phyloP scores from a whole-genome alignment of 164 flowering plant genomes.

The Berberis vulgaris region DNA sequence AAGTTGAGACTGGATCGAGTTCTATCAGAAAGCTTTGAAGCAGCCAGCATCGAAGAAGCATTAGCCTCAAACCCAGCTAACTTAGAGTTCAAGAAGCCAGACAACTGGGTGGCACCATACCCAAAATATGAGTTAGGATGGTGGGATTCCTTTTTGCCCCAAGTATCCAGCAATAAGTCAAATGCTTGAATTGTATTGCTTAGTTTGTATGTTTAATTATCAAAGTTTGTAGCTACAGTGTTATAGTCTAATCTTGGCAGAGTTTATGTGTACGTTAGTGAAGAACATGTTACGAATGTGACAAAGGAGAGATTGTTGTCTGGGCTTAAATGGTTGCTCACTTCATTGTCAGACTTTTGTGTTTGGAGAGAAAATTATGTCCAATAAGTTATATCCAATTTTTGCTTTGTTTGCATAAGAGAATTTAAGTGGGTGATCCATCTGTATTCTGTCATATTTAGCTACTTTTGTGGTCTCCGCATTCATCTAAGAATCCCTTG shows the following conservation, averaged over 20 bases:
- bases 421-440: too few relatives aligned
- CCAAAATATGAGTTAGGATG: constrained; percentile 92
- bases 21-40: constrained; percentile 62
- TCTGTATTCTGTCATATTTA: too few relatives aligned
- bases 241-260: not conserved
- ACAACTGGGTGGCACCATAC: constrained; percentile 92
- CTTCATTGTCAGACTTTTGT: too few relatives aligned
- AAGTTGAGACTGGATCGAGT: constrained; percentile 90
- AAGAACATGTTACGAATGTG: not conserved
- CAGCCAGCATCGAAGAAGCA: constrained; percentile 75
- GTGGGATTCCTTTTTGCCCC: constrained; percentile 86
- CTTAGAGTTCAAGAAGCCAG: constrained; percentile 73
- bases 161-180: constrained; percentile 22
- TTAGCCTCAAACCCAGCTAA: constrained; percentile 62
- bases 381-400: too few relatives aligned
- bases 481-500: too few relatives aligned
- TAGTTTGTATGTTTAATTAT: not conserved
- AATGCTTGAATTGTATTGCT: constrained; percentile 8
- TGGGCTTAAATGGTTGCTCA: too few relatives aligned
- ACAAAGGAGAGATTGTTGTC: not conserved
- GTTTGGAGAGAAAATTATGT: too few relatives aligned
- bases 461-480: too few relatives aligned
- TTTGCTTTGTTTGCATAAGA: too few relatives aligned
- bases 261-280: not conserved
- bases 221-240: constrained; percentile 1